Evolutionary conservation across 768 basidiomycete species (phyloP).

Genomic region (Hemileccinum impolitum): DNA sequence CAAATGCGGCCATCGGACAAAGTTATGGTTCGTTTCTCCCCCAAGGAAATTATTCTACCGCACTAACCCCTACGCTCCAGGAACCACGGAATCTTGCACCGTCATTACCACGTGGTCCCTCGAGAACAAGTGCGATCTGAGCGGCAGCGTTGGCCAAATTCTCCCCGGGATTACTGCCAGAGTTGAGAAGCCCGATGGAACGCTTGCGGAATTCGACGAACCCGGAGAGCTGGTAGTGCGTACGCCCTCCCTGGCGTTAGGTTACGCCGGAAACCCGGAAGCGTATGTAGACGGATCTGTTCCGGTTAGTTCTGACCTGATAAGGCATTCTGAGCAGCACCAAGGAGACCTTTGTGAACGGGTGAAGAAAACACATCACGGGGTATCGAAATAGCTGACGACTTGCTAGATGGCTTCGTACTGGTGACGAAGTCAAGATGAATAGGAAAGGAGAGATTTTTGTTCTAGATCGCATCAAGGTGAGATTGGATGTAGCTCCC

Average conservation of each 20-base stretch:
- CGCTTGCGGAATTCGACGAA: slow-evolving; percentile 53
- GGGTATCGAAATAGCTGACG: neutral
- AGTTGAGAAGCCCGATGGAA: slow-evolving; percentile 57
- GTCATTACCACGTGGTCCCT: slow-evolving; percentile 47
- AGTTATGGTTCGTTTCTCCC: slow-evolving; percentile 46
- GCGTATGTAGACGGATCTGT: slow-evolving; percentile 44
- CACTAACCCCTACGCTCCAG: slow-evolving; percentile 26
- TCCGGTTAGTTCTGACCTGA: slow-evolving; percentile 3
- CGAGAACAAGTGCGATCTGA: slow-evolving; percentile 41
- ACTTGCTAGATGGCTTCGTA: slow-evolving; percentile 54
- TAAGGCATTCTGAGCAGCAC: slow-evolving; percentile 38
- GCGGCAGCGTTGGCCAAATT: slow-evolving; percentile 57
- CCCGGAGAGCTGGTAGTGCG: slow-evolving; percentile 59
- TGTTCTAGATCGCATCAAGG: slow-evolving; percentile 73
- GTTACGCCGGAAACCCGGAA: slow-evolving; percentile 54
- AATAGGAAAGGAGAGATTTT: slow-evolving; percentile 61
- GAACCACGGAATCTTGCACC: slow-evolving; percentile 63
- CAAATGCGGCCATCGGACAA: slow-evolving; percentile 53
- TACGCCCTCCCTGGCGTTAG: slow-evolving; percentile 57
- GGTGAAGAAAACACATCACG: slow-evolving; percentile 10
- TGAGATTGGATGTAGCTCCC: slow-evolving; percentile 16
- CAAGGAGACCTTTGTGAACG: slow-evolving; percentile 59
- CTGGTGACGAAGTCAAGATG: slow-evolving; percentile 68
- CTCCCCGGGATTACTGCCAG: slow-evolving; percentile 55
- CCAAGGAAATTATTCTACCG: neutral